Base-by-base conservation (phyloP, 306 rosid species). In the Cyamopsis tetragonoloba region DNA sequence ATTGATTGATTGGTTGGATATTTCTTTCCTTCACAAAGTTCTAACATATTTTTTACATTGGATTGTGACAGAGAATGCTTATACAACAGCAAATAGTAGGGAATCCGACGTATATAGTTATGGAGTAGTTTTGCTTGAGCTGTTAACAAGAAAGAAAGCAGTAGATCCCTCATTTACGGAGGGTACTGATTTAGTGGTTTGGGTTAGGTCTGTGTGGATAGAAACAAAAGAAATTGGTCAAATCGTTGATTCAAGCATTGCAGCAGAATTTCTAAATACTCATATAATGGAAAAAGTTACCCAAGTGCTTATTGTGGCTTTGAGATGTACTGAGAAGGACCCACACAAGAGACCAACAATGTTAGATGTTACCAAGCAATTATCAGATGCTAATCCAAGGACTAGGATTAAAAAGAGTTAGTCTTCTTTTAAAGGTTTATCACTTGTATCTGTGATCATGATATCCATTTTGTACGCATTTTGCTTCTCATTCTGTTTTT, bases 61-160 rank as follows among this genome's bases (percentile, higher is more conserved):
- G 27, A 39, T 10, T 73, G 31, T 63, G 74, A 31, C 84, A 87
- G 89, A 92, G 71, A 87, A 84, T 82, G 91, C 95, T 18, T 87
- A 77, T 59, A 13, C 83, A 54, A 68, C 84, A 54, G 48, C 26
- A 27, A 75, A 15, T 47, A 78, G 81, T 5, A 69, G 72, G 81
- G 95, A 83, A 50, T 85, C 82, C 7, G 96, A 92, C 37, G 95
- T 86, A 7, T 92, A 87, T 42, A 84, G 95, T 51, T 92, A 77
- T 1, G 95, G 96, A 27, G 88, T 92, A 5, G 92, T 92, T 59
- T 77, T 92, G 73, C 84, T 92, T 3, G 88, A 87, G 91, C 74
- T 87, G 70, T 75, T 92, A 79, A 84, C 87, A 5, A 66, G 95
- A 56, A 92, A 77, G 87, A 85, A 79, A 79, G 95, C 79, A 18